A percentile compares a stretch with the other conserved stretches of the same genome.
phyloP scores from a whole-genome alignment of 257 asterid genomes.

The Echites panduratus region DNA sequence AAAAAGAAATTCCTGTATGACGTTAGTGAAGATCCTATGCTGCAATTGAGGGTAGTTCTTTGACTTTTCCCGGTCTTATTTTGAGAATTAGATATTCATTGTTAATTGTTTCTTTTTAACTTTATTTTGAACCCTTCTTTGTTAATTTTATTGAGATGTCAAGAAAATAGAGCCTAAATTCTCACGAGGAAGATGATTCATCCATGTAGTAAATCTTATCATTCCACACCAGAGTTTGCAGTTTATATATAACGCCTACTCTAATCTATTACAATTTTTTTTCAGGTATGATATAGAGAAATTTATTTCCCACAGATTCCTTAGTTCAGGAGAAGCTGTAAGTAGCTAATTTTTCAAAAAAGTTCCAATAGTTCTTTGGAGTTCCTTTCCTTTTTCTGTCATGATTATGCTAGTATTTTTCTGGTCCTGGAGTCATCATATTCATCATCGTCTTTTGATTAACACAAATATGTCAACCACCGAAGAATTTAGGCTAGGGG shows the following conservation, averaged over 20 bases:
- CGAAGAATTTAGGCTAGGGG: background rate
- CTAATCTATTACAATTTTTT: conserved; percentile 5
- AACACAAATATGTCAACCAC: background rate
- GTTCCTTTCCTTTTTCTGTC: background rate
- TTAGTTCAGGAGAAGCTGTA: conserved; percentile 62
- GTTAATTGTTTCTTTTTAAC: background rate
- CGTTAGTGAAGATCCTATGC: background rate
- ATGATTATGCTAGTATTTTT: background rate
- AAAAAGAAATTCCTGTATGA: background rate
- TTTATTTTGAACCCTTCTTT: background rate
- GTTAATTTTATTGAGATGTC: background rate
- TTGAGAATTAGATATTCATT: background rate
- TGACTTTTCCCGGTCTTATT: background rate
- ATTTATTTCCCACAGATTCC: conserved; percentile 64
- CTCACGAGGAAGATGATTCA: background rate
- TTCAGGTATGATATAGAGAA: conserved; percentile 83
- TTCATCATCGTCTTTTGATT: background rate
- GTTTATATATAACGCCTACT: background rate
- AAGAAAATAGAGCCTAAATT: background rate
- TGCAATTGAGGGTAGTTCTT: background rate
- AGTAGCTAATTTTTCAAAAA: conserved; percentile 30
- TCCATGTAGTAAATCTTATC: background rate
- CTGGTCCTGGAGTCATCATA: background rate
- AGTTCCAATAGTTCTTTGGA: background rate
- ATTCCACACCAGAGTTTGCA: background rate